Evolutionary conservation across 75 land plant species (phyloP).

Genomic region (Chamaecyparis obtusa): DNA sequence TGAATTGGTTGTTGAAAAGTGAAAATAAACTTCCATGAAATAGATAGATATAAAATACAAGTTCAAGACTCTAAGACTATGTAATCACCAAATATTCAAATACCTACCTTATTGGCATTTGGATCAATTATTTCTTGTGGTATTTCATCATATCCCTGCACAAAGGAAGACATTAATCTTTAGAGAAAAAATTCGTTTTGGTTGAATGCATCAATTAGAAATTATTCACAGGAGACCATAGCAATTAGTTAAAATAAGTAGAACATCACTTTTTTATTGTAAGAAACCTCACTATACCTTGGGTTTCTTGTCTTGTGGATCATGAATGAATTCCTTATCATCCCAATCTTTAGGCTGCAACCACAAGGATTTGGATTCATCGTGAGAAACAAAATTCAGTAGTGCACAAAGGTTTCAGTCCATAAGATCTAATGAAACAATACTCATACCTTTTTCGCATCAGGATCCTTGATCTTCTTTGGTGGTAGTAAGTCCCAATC

Average conservation of each 20-base stretch:
- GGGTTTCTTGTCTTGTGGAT: constrained; percentile 90
- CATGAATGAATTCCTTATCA: constrained; percentile 83
- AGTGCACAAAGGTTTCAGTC: background rate
- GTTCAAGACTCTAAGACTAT: background rate
- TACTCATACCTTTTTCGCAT: constrained; percentile 65
- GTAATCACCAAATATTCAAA: background rate
- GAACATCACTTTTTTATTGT: background rate
- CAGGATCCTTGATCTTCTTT: constrained; percentile 75
- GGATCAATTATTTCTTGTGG: constrained; percentile 66
- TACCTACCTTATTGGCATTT: constrained; percentile 60
- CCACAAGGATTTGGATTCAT: background rate
- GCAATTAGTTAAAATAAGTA: background rate
- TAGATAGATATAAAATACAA: too few species aligned
- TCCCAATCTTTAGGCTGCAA: constrained; percentile 96
- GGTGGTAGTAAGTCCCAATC: constrained; percentile 91
- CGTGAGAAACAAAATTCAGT: background rate
- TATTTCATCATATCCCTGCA: constrained; percentile 63
- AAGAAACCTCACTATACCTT: constrained; percentile 37
- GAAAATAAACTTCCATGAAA: background rate
- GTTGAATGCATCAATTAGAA: background rate
- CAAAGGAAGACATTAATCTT: background rate
- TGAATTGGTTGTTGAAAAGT: background rate
- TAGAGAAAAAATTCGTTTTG: background rate
- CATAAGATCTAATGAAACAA: background rate
- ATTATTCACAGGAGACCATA: background rate